Conservation (phyloP, 768 basidiomycete species). For the Podaxis mareebaensis region DNA sequence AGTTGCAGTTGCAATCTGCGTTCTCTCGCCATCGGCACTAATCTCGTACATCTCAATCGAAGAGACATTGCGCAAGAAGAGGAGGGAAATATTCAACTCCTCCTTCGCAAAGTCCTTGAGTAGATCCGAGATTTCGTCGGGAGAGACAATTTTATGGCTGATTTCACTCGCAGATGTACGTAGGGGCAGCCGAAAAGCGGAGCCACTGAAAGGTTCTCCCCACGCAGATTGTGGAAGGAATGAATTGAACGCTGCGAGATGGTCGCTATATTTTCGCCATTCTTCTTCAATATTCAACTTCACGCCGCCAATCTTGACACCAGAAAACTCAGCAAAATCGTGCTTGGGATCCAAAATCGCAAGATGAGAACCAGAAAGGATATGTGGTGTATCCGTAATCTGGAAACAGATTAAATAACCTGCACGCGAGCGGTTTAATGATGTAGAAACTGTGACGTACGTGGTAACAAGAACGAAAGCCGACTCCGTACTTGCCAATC, state of each 20-base stretch:
- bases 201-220: constrained; percentile 32
- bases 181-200: constrained; percentile 49
- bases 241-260: constrained; percentile 31
- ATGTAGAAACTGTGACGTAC: constrained; percentile 25
- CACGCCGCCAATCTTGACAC: constrained; percentile 31
- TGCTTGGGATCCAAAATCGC: constrained; percentile 46
- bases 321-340: constrained; percentile 29
- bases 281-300: constrained; percentile 29
- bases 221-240: constrained; percentile 24
- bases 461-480: constrained; percentile 53
- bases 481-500: constrained; percentile 55
- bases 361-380: constrained; percentile 40
- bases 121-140: constrained; percentile 36
- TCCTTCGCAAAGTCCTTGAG: constrained; percentile 41
- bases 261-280: constrained; percentile 26
- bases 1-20: constrained; percentile 20
- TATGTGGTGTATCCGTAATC: constrained; percentile 52
- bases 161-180: constrained; percentile 34
- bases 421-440: too few species aligned
- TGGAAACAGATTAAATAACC: constrained; percentile 18
- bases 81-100: constrained; percentile 39
- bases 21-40: constrained; percentile 23
- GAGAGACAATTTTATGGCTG: constrained; percentile 31
- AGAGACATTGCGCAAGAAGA: constrained; percentile 42
- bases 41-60: constrained; percentile 43